Evolutionary conservation across 495 filamentous ascomycete genomes (phyloP), one percentile per base, ranked within the genome.

Genomic region (Trichoderma virens): DNA sequence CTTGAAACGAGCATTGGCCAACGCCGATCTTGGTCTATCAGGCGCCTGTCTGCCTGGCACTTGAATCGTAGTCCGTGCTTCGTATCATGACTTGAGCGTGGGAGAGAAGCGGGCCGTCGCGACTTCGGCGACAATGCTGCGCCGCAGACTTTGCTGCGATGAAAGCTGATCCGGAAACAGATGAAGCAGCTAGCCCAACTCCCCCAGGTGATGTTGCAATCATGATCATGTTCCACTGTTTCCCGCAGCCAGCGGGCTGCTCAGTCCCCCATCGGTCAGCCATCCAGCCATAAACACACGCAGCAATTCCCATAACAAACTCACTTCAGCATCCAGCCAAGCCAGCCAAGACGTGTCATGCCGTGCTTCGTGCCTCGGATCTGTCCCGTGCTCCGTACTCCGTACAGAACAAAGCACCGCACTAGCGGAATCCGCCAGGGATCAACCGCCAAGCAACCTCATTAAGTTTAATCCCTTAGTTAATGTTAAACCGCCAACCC

Each of bases 1-100:
- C 51, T 56, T 13, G 51, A 56, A n/a, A 30, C 13, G 8, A 30
- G 23, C 6, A 56, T 28, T n/a, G n/a, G n/a, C 20, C 47, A 28
- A 3, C 11, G 51, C 27, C 51, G 51, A 56, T 56, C 51, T 28
- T 56, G 23, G 16, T 56, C 51, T 56, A 56, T 56, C 51, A 56
- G 25, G 51, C 2, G 7, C 23, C 41, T 47, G 9, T 14, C 41
- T 45, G n/a, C 13, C 18, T 18, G 18, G 16, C 41, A 18, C 41
- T 45, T 16, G 5, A 18, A 45, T 14, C 2, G 27, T 30, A 56
- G 51, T 9, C 27, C 7, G 13, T 27, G 30, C 9, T 56, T n/a
- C 51, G 51, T 56, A 25, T 31, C 2, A 14, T 9, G 9, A 56
- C 25, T 11, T 27, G 20, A 13, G 8, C 8, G 3, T 28, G 2